Evolutionary conservation across 768 basidiomycete genomes (phyloP).

Genomic region (Pluteus cervinus): DNA sequence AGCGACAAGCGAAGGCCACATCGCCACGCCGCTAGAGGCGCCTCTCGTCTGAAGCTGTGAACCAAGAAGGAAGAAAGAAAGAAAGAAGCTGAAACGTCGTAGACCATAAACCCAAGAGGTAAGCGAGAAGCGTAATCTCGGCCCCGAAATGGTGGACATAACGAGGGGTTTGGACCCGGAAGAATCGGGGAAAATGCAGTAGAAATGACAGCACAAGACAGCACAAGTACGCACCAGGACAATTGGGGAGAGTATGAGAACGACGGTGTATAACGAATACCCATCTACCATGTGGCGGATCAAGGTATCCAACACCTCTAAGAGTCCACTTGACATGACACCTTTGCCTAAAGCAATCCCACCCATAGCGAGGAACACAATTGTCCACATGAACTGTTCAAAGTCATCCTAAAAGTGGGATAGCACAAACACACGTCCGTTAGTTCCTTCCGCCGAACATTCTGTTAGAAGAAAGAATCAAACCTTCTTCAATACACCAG

Average conservation of each 20-base stretch:
- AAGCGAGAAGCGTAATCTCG: conserved; percentile 10
- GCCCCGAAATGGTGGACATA: background rate
- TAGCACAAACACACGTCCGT: conserved; percentile 6
- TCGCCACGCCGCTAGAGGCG: no score
- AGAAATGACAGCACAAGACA: no score
- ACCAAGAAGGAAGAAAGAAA: no score
- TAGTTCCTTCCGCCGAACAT: conserved; percentile 1
- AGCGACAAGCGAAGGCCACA: no score
- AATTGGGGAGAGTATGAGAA: conserved; percentile 60
- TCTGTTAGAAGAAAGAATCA: conserved; percentile 3
- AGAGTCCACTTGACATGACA: conserved; percentile 82
- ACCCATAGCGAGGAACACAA: conserved; percentile 96
- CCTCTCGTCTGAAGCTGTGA: no score
- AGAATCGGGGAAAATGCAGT: no score
- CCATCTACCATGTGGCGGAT: conserved; percentile 59
- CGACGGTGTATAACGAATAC: conserved; percentile 60
- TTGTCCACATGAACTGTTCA: conserved; percentile 90
- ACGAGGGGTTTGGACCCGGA: no score
- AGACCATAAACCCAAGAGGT: no score
- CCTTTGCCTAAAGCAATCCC: conserved; percentile 96
- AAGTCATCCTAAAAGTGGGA: conserved; percentile 72
- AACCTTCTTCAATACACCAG: conserved; percentile 91
- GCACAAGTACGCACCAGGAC: conserved; percentile 51
- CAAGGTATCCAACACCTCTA: conserved; percentile 66
- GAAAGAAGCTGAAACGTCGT: no score